Conservation (phyloP, 2,329 filamentous ascomycete species). For the Cercospora janseana region DNA sequence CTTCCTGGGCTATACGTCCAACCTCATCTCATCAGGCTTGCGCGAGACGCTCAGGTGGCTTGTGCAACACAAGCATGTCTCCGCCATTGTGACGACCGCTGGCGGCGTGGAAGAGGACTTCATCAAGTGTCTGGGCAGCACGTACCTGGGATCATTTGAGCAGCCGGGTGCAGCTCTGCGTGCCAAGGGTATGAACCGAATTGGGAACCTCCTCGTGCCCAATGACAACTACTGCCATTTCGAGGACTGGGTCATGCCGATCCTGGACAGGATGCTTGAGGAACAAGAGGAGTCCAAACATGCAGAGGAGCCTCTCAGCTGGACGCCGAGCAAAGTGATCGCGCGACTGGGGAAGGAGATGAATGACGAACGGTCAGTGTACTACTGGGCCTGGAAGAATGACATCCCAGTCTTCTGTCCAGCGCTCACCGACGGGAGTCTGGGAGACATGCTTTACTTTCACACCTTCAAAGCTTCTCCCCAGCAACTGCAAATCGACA, state of each 20-base stretch:
- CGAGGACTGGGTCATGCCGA: conserved; percentile 95
- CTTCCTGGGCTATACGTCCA: conserved; percentile 96
- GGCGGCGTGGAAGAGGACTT: conserved; percentile 96
- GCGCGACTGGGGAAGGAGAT: conserved; percentile 88
- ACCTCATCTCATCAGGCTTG: conserved; percentile 93
- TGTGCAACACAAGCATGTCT: conserved; percentile 88
- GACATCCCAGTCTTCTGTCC: conserved; percentile 96
- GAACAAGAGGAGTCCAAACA: conserved; percentile 80
- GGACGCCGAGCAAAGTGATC: conserved; percentile 94
- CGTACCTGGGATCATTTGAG: conserved; percentile 85
- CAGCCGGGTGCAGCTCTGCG: conserved; percentile 75
- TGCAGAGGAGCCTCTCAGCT: conserved; percentile 66
- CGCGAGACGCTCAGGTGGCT: conserved; percentile 89
- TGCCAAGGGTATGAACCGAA: conserved; percentile 84
- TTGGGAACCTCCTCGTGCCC: conserved; percentile 91
- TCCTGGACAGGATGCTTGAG: conserved; percentile 88
- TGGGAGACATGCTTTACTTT: conserved; percentile 98
- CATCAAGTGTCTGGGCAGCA: conserved; percentile 95
- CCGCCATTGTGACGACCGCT: conserved; percentile 89
- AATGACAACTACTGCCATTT: conserved; percentile 98
- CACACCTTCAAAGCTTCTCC: conserved; percentile 92
- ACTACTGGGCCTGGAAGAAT: conserved; percentile 98
- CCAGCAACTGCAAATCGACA: conserved; percentile 76
- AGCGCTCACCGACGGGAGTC: conserved; percentile 87
- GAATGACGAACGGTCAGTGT: conserved; percentile 84